Conservation (phyloP, 495 filamentous ascomycete genomes). For the Penicillium arizonense region DNA sequence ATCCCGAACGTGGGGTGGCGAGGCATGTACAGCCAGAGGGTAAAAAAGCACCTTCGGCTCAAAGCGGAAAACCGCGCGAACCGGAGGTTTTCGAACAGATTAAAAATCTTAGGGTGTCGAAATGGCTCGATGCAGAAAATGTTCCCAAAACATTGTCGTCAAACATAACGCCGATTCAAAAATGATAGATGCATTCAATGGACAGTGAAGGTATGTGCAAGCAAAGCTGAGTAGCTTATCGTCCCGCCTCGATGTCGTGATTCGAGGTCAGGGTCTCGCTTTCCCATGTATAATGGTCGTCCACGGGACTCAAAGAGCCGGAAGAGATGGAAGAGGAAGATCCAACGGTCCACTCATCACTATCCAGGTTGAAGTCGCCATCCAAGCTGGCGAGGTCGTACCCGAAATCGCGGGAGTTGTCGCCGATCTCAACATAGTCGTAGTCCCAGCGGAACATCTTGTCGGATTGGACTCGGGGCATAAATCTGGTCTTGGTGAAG, state of each 20-base stretch:
- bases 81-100: slow-evolving; percentile 22
- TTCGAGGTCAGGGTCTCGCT: slow-evolving; percentile 57
- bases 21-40: slow-evolving; percentile 38
- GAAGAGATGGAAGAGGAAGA: slow-evolving; percentile 70
- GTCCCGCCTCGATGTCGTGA: slow-evolving; percentile 50
- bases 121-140: slow-evolving; percentile 46
- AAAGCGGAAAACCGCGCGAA: slow-evolving; percentile 17
- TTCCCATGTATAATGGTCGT: slow-evolving; percentile 63
- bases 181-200: slow-evolving; percentile 26
- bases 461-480: slow-evolving; percentile 75
- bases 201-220: slow-evolving; percentile 27
- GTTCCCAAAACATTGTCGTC: slow-evolving; percentile 40
- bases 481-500: slow-evolving; percentile 72
- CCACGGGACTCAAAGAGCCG: slow-evolving; percentile 58
- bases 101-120: slow-evolving; percentile 45
- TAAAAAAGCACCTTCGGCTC: slow-evolving; percentile 27
- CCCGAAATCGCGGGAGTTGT: slow-evolving; percentile 49
- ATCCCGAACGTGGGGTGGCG: slow-evolving; percentile 11
- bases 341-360: slow-evolving; percentile 72
- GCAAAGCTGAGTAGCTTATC: slow-evolving; percentile 26
- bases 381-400: slow-evolving; percentile 58
- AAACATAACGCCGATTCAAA: slow-evolving; percentile 42
- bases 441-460: slow-evolving; percentile 94
- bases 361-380: slow-evolving; percentile 56
- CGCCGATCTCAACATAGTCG: slow-evolving; percentile 84